Evolutionary conservation across 169 alveolate genomes (phyloP).

Genomic region (Plasmodium knowlesi): DNA sequence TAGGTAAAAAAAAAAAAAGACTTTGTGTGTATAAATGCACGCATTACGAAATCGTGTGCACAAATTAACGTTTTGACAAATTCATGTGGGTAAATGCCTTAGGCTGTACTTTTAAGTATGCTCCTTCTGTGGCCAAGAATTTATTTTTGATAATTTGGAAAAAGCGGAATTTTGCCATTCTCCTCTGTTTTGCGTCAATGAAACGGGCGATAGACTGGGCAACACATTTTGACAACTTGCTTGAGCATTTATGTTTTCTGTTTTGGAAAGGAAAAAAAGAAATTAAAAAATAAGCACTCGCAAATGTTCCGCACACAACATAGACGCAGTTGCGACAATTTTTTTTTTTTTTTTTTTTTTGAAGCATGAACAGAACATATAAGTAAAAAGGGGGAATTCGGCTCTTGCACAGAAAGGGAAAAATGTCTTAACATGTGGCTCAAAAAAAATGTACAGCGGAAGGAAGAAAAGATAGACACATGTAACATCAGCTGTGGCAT

Average conservation of each 20-base stretch:
- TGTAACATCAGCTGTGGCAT: not conserved
- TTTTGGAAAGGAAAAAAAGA: constrained; percentile 1
- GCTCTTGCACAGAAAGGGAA: not conserved
- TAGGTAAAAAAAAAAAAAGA: not conserved
- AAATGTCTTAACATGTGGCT: not conserved
- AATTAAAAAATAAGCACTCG: not conserved
- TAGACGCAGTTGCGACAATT: not conserved
- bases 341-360: not conserved
- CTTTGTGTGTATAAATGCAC: not conserved
- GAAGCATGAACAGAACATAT: not conserved
- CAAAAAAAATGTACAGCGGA: not conserved
- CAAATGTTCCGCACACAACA: not conserved
- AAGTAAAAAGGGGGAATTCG: not conserved
- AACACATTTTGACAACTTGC: constrained; percentile 52
- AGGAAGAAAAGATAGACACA: not conserved
- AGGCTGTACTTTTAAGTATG: constrained; percentile 34
- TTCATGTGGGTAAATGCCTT: not conserved
- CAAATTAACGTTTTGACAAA: not conserved
- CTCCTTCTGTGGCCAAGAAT: constrained; percentile 7
- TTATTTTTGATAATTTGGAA: constrained; percentile 50
- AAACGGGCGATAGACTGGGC: constrained; percentile 14
- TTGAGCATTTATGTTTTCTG: constrained; percentile 46
- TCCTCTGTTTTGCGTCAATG: constrained; percentile 20
- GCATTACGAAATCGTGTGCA: not conserved
- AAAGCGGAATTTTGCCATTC: constrained; percentile 5